Evolutionary conservation across 257 asterid species (phyloP).

Genomic region (Capsicum chinense): DNA sequence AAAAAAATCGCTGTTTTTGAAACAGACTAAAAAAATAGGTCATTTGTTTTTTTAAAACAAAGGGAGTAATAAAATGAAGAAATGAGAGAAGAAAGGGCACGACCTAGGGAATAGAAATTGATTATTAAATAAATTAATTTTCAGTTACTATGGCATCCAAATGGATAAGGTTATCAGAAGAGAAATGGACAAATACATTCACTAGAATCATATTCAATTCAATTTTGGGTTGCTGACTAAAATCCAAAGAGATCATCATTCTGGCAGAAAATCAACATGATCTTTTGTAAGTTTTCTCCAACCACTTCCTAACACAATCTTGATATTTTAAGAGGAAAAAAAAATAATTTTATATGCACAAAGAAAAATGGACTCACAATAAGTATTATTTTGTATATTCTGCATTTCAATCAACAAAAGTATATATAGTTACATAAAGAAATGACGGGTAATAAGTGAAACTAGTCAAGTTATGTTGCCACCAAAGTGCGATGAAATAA

Average conservation of each 20-base stretch:
- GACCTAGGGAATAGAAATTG: conserved; percentile 25
- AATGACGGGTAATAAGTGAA: not conserved
- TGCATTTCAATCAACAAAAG: not conserved
- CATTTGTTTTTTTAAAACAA: too few relatives aligned
- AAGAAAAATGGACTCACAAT: not conserved
- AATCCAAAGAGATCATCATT: conserved; percentile 26
- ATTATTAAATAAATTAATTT: not conserved
- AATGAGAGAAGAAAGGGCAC: not conserved
- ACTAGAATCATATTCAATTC: conserved; percentile 18
- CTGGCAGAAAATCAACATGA: not conserved
- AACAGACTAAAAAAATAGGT: too few relatives aligned
- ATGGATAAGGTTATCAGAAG: conserved; percentile 30
- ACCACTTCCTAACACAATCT: conserved; percentile 23
- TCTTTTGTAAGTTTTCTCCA: conserved; percentile 8
- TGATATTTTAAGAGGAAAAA: not conserved
- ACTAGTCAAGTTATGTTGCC: not conserved
- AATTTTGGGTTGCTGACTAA: conserved; percentile 25
- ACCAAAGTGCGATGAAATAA: not conserved
- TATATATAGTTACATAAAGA: not conserved
- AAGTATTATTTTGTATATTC: not conserved
- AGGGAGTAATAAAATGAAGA: not conserved
- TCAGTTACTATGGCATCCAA: conserved; percentile 25
- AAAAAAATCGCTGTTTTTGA: too few relatives aligned
- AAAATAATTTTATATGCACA: not conserved
- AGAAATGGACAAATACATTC: conserved; percentile 19